These are phyloP conservation scores for Aphanomyces invadans DNA, from an alignment of 352 stramenopile species.

Conservation along the genomic window DNA sequence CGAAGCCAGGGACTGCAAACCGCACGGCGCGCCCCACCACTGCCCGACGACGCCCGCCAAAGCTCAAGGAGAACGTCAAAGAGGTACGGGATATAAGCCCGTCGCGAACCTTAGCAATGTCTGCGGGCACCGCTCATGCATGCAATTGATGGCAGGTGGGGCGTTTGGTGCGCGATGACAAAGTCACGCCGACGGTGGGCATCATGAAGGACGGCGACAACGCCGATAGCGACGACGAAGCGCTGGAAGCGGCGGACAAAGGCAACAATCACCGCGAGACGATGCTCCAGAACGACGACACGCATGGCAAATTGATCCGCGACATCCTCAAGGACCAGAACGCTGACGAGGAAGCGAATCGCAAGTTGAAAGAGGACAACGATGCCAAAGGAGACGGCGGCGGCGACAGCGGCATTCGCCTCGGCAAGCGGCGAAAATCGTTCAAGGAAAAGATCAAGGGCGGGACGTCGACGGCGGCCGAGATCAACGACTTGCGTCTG, in stretches of 20 bases:
- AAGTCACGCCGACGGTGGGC: conserved; percentile 57
- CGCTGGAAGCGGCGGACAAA: conserved; percentile 28
- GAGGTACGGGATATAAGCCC: conserved; percentile 35
- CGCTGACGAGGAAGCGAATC: conserved; percentile 50
- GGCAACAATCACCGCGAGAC: conserved; percentile 30
- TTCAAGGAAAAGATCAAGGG: conserved; percentile 76
- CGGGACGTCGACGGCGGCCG: conserved; percentile 47
- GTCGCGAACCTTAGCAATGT: background rate
- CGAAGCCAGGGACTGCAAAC: conserved; percentile 39
- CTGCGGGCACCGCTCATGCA: background rate
- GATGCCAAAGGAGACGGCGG: conserved; percentile 45
- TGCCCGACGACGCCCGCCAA: conserved; percentile 71
- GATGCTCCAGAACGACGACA: conserved; percentile 35
- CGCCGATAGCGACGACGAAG: conserved; percentile 68
- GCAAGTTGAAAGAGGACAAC: conserved; percentile 61
- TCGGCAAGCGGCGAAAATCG: conserved; percentile 65
- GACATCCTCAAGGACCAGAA: conserved; percentile 76
- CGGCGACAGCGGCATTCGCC: conserved; percentile 64
- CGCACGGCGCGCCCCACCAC: conserved; percentile 74
- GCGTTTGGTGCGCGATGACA: conserved; percentile 66
- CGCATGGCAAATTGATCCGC: conserved; percentile 67
- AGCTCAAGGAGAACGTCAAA: conserved; percentile 83
- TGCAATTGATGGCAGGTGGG: too few species aligned
- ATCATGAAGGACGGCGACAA: conserved; percentile 84
- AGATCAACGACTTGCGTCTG: conserved; percentile 69